Conservation (phyloP, 1,139 yeast species). For the Hyphopichia khmerensis region DNA sequence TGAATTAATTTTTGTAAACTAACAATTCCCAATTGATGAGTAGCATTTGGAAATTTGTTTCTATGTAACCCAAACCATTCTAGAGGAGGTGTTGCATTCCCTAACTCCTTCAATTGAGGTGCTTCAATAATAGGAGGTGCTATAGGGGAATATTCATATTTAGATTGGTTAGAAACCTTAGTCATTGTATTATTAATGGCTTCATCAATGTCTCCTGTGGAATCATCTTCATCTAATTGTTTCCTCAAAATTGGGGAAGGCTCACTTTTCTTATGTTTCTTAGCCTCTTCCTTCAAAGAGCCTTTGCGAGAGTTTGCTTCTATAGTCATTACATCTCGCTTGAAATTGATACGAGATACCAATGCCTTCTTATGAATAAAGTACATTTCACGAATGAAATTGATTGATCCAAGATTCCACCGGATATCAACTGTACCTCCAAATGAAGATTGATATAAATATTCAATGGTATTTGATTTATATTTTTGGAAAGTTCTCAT, state of each 20-base stretch:
- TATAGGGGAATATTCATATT: slow-evolving; percentile 61
- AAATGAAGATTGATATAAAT: slow-evolving; percentile 66
- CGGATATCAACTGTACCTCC: slow-evolving; percentile 88
- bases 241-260: slow-evolving; percentile 12
- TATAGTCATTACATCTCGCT: slow-evolving; percentile 8
- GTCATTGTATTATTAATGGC: slow-evolving; percentile 59
- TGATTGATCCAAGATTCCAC: slow-evolving; percentile 94
- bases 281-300: not conserved
- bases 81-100: slow-evolving; percentile 95
- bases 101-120: slow-evolving; percentile 86
- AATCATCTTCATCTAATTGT: slow-evolving; percentile 19
- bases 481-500: slow-evolving; percentile 73
- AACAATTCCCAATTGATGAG: slow-evolving; percentile 77
- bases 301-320: not conserved
- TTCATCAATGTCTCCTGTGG: slow-evolving; percentile 39
- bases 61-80: slow-evolving; percentile 98
- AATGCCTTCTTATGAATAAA: slow-evolving; percentile 57
- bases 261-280: slow-evolving; percentile 3
- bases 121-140: slow-evolving; percentile 82
- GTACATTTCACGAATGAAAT: slow-evolving; percentile 85
- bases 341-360: slow-evolving; percentile 34
- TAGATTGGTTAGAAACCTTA: slow-evolving; percentile 61
- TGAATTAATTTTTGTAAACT: slow-evolving; percentile 71
- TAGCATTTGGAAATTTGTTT: slow-evolving; percentile 76
- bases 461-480: slow-evolving; percentile 55